Base-by-base conservation (phyloP, 768 basidiomycete species). In the Tulasnella sp. region DNA sequence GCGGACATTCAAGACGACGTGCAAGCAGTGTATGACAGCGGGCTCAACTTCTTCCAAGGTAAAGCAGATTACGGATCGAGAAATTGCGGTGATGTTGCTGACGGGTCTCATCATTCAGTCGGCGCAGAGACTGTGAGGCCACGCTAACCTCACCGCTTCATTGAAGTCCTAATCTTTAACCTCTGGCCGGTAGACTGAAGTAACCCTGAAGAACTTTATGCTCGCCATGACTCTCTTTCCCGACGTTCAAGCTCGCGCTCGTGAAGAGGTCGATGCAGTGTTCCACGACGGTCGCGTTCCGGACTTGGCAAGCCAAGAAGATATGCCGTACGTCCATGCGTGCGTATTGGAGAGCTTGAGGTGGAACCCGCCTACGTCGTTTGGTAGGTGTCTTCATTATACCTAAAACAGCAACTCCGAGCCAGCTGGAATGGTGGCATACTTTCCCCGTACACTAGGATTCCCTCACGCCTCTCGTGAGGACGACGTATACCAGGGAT, bases 181-280 rank as follows among this genome's bases (percentile, higher is more conserved):
- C 9, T 59, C 26, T 0, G 0, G 22, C 4, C 32, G 22, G 11
- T 16, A 59, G 52, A 32, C 29, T 8, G 26, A 59, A 12, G 22
- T 26, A 22, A 59, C 52, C 1, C 22, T 59, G 9, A 32, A 59
- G 32, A 66, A 72, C 14, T 71, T 73, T 26, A 6, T 73, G 14
- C 70, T 73, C 12, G 73, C 73, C 29, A 72, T 73, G 39, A 73
- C 69, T 14, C 39, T 73, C 3, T 67, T 72, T 52, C 73, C 73
- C 5, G 29, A 32, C 1, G 47, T 72, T 40, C 67, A 66, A 19
- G 34, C 26, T 16, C 40, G 32, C 16, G 71, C 65, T 9, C 62
- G 59, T 1, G 59, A 22, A 17, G 67, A 74, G 41, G 26, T 74
- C 16, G 70, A 66, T 52, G n/a, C 34, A 6, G 62, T 71, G 2